A percentile compares a stretch with the other conserved stretches of the same genome.
phyloP scores from a whole-genome alignment of 2,329 filamentous ascomycete species.

The Apiospora koreana region DNA sequence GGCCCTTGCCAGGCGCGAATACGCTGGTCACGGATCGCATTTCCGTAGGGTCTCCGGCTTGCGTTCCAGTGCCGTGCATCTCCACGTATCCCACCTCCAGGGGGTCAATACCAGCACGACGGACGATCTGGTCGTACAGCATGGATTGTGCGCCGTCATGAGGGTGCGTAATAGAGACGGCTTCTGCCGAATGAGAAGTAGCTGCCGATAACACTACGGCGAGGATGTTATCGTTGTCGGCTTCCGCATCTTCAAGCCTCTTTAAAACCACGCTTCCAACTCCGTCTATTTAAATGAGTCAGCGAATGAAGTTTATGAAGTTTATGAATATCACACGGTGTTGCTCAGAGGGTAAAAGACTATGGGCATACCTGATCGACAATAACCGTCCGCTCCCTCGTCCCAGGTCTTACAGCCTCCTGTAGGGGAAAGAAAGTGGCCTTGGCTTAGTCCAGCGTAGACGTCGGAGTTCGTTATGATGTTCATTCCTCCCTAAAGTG shows the following conservation, averaged over 20 bases:
- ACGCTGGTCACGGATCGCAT: slow-evolving; percentile 61
- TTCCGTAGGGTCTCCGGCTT: slow-evolving; percentile 69
- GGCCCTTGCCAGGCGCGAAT: slow-evolving; percentile 47
- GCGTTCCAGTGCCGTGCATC: slow-evolving; percentile 71
- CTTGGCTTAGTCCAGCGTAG: slow-evolving; percentile 62
- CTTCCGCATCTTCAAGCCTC: slow-evolving; percentile 22
- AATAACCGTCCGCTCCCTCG: slow-evolving; percentile 61
- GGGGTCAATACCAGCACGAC: slow-evolving; percentile 46
- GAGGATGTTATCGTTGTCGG: slow-evolving; percentile 30
- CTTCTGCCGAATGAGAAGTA: slow-evolving; percentile 72
- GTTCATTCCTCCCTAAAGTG: slow-evolving; percentile 56
- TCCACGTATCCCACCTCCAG: slow-evolving; percentile 63
- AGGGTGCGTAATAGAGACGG: slow-evolving; percentile 72
- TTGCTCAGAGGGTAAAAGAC: neutral
- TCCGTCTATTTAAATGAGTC: slow-evolving; percentile 13
- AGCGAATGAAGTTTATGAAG: too few species aligned
- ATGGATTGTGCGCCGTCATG: slow-evolving; percentile 51
- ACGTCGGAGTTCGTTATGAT: slow-evolving; percentile 67
- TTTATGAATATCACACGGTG: neutral
- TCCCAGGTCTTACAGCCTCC: slow-evolving; percentile 56
- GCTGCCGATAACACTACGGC: slow-evolving; percentile 48
- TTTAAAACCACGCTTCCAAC: slow-evolving; percentile 26
- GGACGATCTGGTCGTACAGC: neutral
- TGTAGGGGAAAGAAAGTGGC: slow-evolving; percentile 62
- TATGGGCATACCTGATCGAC: slow-evolving; percentile 19